Conservation (phyloP, 768 basidiomycete genomes). For the Brasilioporus rufonigricans region DNA sequence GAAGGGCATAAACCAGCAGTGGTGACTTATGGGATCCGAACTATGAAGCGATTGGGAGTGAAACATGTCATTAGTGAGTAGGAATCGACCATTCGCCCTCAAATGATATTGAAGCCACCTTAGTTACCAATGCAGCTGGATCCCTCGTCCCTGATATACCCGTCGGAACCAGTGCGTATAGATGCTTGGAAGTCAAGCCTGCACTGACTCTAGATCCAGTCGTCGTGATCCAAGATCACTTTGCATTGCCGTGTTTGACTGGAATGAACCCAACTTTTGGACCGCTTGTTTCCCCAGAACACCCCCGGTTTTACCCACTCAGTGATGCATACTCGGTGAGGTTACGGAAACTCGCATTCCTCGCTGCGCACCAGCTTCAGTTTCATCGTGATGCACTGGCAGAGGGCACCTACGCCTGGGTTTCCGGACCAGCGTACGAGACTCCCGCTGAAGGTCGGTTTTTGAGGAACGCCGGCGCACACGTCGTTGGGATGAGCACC, state of each 20-base stretch:
- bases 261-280: slow-evolving; percentile 83
- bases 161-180: slow-evolving; percentile 76
- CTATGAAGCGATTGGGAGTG: slow-evolving; percentile 77
- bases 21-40: slow-evolving; percentile 75
- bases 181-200: neutral
- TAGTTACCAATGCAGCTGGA: slow-evolving; percentile 89
- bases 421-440: slow-evolving; percentile 88
- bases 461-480: slow-evolving; percentile 70
- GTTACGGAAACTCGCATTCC: slow-evolving; percentile 71
- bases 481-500: slow-evolving; percentile 95
- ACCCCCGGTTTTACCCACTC: slow-evolving; percentile 79
- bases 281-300: slow-evolving; percentile 52
- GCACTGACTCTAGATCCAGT: slow-evolving; percentile 43
- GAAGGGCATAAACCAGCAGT: slow-evolving; percentile 74
- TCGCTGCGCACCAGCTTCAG: slow-evolving; percentile 61
- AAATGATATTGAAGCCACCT: neutral
- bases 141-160: slow-evolving; percentile 69
- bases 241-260: slow-evolving; percentile 75
- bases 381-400: slow-evolving; percentile 55
- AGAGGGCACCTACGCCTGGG: slow-evolving; percentile 90
- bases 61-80: slow-evolving; percentile 70
- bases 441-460: slow-evolving; percentile 84
- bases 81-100: neutral
- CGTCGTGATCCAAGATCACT: slow-evolving; percentile 80
- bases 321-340: slow-evolving; percentile 77